Base-by-base conservation (phyloP, 140 eudicot species). In the Ambrosia hybrid region DNA sequence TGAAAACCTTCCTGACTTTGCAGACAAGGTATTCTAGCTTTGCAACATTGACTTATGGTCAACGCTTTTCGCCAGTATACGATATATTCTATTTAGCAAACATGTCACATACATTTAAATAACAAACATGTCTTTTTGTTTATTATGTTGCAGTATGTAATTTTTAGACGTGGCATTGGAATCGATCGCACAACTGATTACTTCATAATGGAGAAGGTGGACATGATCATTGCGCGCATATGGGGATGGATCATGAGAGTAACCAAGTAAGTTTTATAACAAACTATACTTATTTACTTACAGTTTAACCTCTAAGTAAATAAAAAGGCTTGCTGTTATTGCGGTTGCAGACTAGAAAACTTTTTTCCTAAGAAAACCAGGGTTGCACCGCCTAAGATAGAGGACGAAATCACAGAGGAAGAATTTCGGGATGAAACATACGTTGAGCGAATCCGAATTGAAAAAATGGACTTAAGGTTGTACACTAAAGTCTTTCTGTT, bases 151-250 rank as follows among this genome's bases (percentile, higher is more conserved):
- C 75, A 81, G 85, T 81, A 81, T 76, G 68, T 90, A 62, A 94
- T 94, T 70, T 90, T 94, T 79, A 85, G 96, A 67, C 99, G 92
- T 41, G 99, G 99, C 63, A 86, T 91, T 78, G 99, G 99, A 73
- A 84, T 94, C 69, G 99, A 94, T 84, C 85, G 80, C 65, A 94
- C 95, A 12, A 88, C 86, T 73, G 96, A 85, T 78, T 88, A 82
- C 84, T 94, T 94, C 80, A 55, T 88, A 79, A 75, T 86, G 90
- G 96, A 88, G 85, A 94, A 94, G 76, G 87, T 94, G 48, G 99
- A 94, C 68, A 87, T 81, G 82, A 59, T 94, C 12, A 88, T 94
- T 75, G 75, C 87, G 58, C 97, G 96, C 60, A 41, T 85, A 58
- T 90, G 99, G 97, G 86, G 77, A 41, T 86, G 94, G 90, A 38